These are phyloP conservation scores for Lasiosphaeria hispida DNA, from an alignment of 495 filamentous ascomycete species.

Conservation along the genomic window DNA sequence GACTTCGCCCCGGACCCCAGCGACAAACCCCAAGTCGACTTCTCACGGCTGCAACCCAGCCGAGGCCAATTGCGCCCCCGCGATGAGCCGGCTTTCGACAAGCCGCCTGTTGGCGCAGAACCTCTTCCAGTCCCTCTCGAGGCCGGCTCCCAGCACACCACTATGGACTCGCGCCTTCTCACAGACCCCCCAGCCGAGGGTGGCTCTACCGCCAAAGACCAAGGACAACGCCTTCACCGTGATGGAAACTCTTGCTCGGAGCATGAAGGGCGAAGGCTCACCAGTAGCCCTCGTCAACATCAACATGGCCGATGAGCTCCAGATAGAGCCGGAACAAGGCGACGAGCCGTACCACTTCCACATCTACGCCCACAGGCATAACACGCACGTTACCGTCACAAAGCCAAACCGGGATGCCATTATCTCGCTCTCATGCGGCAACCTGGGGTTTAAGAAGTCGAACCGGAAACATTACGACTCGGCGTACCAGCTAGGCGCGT, in stretches of 20 bases:
- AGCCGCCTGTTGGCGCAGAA: conserved; percentile 47
- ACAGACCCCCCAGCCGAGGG: conserved; percentile 23
- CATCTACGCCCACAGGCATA: conserved; percentile 83
- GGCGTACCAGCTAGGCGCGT: conserved; percentile 83
- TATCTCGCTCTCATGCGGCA: conserved; percentile 72
- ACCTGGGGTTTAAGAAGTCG: conserved; percentile 81
- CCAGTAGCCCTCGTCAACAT: not conserved
- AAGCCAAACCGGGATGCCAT: conserved; percentile 73
- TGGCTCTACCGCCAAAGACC: not conserved
- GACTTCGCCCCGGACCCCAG: not conserved
- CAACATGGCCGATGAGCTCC: conserved; percentile 20
- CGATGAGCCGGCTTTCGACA: conserved; percentile 44
- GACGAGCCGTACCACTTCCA: conserved; percentile 76
- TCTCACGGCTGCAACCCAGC: conserved; percentile 1
- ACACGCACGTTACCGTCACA: conserved; percentile 86
- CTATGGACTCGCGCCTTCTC: conserved; percentile 46
- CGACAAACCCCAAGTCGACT: not conserved
- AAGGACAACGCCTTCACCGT: not conserved
- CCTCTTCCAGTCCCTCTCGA: conserved; percentile 30
- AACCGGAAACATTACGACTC: conserved; percentile 80
- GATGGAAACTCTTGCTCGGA: conserved; percentile 13
- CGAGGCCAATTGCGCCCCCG: conserved; percentile 12
- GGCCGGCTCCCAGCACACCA: conserved; percentile 24
- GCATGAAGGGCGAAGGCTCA: conserved; percentile 1
- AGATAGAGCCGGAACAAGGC: conserved; percentile 22